Evolutionary conservation across 2,329 filamentous ascomycete genomes (phyloP), one percentile per base, ranked within the genome.

Genomic region (Fusarium stilboides): DNA sequence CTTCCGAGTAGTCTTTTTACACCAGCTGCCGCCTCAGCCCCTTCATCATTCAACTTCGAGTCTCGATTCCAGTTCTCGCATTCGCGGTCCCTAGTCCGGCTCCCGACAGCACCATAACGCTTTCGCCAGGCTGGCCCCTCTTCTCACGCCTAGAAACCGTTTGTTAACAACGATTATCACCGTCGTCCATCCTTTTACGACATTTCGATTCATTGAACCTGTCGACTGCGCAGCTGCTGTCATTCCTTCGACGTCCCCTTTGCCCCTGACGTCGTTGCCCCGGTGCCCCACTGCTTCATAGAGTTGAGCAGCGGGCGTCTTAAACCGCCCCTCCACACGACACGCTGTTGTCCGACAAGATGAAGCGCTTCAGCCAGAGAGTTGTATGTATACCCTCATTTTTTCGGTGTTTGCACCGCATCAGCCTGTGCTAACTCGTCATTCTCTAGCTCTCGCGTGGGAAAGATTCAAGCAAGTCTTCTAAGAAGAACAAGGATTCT

Each of bases 301-400:
- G 51, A 68, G 61, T 67, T 61, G 62, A 74, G 62, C 71, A 69
- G 71, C 71, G 71, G 73, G 71, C 69, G 72, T 70, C 73, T 66
- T 56, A 42, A 74, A 64, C 73, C 68, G 58, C 71, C 73, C 69
- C 73, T 74, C 70, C 68, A 68, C 62, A 62, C 64, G 59, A 57
- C 63, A 72, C 66, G 56, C 70, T 71, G 69, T 74, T 68, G 69
- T 67, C 71, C 71, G 82, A 81, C 82, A 92, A 87, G 83, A 98
- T 98, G 95, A 98, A 97, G 86, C 92, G 94, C 81, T 97, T 98
- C 83, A 92, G 94, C 84, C 94, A 97, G 87, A 93, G 93, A 92
- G 94, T 98, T 87, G 94, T 97, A 89, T 87, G 93, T 89, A 31
- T 44, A 14, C 31, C 17, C 54, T 44, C 28, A 13, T 6, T 17